Conservation (phyloP, 352 stramenopile species). For the Pythium brassicae region DNA sequence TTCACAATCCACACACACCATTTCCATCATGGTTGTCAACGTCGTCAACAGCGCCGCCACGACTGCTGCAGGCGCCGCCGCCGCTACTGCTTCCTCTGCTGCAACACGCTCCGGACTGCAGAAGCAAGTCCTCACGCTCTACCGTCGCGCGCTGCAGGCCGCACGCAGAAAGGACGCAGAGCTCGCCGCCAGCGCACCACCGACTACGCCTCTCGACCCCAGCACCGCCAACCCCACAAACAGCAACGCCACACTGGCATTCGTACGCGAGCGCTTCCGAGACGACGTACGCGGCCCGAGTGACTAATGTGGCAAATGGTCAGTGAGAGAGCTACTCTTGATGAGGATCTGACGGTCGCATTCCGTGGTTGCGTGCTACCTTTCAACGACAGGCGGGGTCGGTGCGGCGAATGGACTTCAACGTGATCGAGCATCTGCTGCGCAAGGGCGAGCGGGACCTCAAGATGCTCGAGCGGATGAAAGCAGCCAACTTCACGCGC, state of each 20-base stretch:
- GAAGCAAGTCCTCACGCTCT: conserved; percentile 70
- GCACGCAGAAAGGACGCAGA: conserved; percentile 54
- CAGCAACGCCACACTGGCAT: conserved; percentile 28
- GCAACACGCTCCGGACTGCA: conserved; percentile 67
- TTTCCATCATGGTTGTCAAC: not conserved
- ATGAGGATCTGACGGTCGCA: not conserved
- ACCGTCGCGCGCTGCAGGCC: conserved; percentile 52
- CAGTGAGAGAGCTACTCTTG: too few relatives aligned
- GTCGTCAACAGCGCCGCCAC: conserved; percentile 19
- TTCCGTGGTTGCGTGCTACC: not conserved
- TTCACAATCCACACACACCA: not conserved
- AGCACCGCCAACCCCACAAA: not conserved
- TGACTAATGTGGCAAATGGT: not conserved
- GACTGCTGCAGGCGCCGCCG: conserved; percentile 5
- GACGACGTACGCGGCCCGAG: conserved; percentile 38
- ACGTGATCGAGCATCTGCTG: conserved; percentile 80
- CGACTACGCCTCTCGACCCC: conserved; percentile 12
- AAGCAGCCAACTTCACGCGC: conserved; percentile 47
- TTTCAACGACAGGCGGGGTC: conserved; percentile 28
- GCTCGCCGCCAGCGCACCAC: conserved; percentile 7
- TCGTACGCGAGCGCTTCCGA: conserved; percentile 76
- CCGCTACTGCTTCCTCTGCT: too few relatives aligned
- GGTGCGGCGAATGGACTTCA: conserved; percentile 71
- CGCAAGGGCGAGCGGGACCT: conserved; percentile 82
- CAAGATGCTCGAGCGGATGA: conserved; percentile 74